Percentiles rank a stretch among this genome's conserved stretches.
These are phyloP conservation scores for Myriosclerotinia curreyana DNA, from an alignment of 2,329 filamentous ascomycete species.

Conservation along the genomic window DNA sequence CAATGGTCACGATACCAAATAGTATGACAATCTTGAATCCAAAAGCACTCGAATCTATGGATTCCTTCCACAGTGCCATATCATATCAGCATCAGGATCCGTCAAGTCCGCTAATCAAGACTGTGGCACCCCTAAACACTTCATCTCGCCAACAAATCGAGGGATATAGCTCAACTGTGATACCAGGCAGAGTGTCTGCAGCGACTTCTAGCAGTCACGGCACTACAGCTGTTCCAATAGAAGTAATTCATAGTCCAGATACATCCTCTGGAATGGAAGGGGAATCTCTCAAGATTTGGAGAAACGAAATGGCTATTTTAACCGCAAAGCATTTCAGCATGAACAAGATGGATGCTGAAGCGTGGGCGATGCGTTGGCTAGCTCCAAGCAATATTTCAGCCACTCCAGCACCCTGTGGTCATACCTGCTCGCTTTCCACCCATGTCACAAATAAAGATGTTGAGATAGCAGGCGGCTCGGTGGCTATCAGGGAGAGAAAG, in stretches of 20 bases:
- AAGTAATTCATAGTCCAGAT: not conserved
- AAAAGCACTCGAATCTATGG: slow-evolving; percentile 21
- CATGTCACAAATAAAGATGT: not conserved
- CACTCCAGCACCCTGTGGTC: slow-evolving; percentile 8
- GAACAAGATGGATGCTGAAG: slow-evolving; percentile 11
- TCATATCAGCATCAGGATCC: not conserved
- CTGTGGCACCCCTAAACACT: not conserved
- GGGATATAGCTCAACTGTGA: not conserved
- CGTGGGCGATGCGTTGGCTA: slow-evolving; percentile 6
- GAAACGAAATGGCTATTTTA: slow-evolving; percentile 19
- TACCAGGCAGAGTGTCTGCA: not conserved
- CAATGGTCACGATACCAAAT: not conserved
- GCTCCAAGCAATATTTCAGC: not conserved
- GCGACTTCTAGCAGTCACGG: not conserved
- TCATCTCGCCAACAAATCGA: not conserved
- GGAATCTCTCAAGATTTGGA: slow-evolving; percentile 15
- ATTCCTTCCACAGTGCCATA: slow-evolving; percentile 24
- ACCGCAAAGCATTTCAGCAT: slow-evolving; percentile 22
- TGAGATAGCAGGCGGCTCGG: not conserved
- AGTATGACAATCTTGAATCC: slow-evolving; percentile 13
- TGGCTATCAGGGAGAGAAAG: not conserved
- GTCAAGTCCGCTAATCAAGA: not conserved
- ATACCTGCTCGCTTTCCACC: not conserved
- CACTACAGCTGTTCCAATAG: not conserved
- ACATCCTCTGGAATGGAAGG: not conserved